Evolutionary conservation across 2,329 filamentous ascomycete species (phyloP), one percentile per base, ranked within the genome.

Genomic region (Leptosphaerulina australis): DNA sequence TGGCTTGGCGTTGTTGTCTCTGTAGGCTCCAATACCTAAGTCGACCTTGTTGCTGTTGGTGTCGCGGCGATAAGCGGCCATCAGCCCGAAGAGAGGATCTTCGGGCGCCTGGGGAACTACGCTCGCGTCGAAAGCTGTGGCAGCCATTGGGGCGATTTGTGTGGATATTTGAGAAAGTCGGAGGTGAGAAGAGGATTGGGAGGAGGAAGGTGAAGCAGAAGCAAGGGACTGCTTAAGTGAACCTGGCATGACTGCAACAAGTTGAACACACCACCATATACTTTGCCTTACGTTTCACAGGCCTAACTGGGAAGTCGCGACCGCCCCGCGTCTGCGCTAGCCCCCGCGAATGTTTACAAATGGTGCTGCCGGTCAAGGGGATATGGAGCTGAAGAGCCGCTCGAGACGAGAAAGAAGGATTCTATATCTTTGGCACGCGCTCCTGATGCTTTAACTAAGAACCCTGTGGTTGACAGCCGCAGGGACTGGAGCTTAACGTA

Each of bases 1-100:
- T 3, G 94, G 94, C 80, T 97, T 97, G 55, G 91, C 93, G 71
- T 92, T 88, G 77, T 97, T 82, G 70, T 96, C 94, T 72, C 94
- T 84, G 77, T 99, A 99, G 51, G 94, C 94, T 64, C 94, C 94
- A 78, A 97, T 83, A 72, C 94, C 92, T 76, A 99, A 77, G 77
- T 99, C 94, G 60, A 99, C 88, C 79, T 99, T 99, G 75, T 90
- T 85, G 50, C 81, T 74, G 48, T 78, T 81, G 14, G 83, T 77
- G 70, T 99, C 94, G 56, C 88, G 88, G 68, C 86, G 86, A 81
- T 87, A 99, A 55, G 90, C 91, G 57, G 88, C 85, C 83, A 93
- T 91, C 66, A 99, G 79, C 50, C 93, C 92, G 71, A 99, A 99
- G 71, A 99, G 84, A 59, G 93, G 86, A 77, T 99, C 94, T 74